Base-by-base conservation (phyloP, 2,329 filamentous ascomycete genomes). In the Microsporum canis region DNA sequence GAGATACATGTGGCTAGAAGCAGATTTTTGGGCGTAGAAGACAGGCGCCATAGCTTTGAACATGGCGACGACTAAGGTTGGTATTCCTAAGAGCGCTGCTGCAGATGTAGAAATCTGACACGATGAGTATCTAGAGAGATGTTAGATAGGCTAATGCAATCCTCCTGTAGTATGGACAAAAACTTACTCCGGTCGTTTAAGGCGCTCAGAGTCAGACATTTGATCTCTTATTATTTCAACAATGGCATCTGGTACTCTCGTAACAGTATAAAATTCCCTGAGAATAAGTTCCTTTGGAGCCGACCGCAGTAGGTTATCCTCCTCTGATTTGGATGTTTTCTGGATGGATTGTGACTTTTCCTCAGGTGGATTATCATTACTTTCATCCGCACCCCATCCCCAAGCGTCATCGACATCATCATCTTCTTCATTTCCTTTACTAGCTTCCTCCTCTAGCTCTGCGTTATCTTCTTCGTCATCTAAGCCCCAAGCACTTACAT, bases 221-320 rank as follows among this genome's bases (percentile, higher is more conserved):
- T 79, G 75, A 49, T 69, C 71, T 45, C 66, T 66, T 58, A 80
- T 71, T 47, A 78, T 71, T 2, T 68, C 66, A n/a, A 79, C 64
- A 10, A 97, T 84, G 3, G 86, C 83, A 63, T 90, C 86, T 0
- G 94, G 92, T 71, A 96, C 87, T 1, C 88, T 88, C 0, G 92
- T 96, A 58, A 96, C 88, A 62, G 86, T 88, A 72, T 96, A 99
- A 1, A 82, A 88, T 74, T 99, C 94, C 63, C 82, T 88, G 51
- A 97, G 76, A 0, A 88, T 88, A 62, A 97, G 76, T 70, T 94
- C 88, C 60, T 84, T 79, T 6, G 78, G 63, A 61, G 61, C 14
- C 60, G 17, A 33, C 61, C 55, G 55, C 27, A 64, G 58, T 53
- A 68, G 65, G n/a, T 57, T 56, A 58, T 60, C 58, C 38, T 68